Base-by-base conservation (phyloP, 345 rosid genomes). In the Firmiana major region DNA sequence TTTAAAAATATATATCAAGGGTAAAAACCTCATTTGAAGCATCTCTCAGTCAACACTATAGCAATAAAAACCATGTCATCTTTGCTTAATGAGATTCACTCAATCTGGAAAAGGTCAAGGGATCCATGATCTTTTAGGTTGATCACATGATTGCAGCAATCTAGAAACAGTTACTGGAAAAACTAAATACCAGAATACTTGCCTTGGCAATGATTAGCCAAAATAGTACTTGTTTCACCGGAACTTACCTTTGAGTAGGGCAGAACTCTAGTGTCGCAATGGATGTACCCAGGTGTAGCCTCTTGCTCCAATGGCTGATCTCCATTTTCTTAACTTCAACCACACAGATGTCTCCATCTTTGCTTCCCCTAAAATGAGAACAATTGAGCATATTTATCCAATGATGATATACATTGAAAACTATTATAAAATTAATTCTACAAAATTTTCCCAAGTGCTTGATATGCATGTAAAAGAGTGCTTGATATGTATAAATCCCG, bases 321-420 rank as follows among this genome's bases (percentile, higher is more conserved):
- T 89, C 97, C 99, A 95, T 95, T 75, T 92, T 96, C 85, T 90
- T 93, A n/a, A 93, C 87, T 78, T 93, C 91, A 58, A 89, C 97
- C 24, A 92, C 90, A 71, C 92, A 88, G 26, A 96, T 76, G 79
- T 93, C 97, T 71, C 99, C 98, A 76, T 96, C 98, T 84, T 88
- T 90, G 84, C 97, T 94, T 81, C 94, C 99, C 80, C 99, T 93
- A 67, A 31, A 75, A 78, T 73, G 13, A 48, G 40, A 42, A 67
- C 68, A 75, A 70, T 59, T 40, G 45, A 51, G 42, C 16, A 19
- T 19, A 51, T 31, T 26, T 34, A 71, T 71, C 26, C 51, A 67
- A 71, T 19, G 45, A 51, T 28, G 16, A 70, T 49, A 70, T 16
- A 17, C 45, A 16, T 5, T 59, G 42, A 60, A 1, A 15, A 59